Base-by-base conservation (phyloP, 2,329 filamentous ascomycete genomes). In the Monilinia aucupariae region DNA sequence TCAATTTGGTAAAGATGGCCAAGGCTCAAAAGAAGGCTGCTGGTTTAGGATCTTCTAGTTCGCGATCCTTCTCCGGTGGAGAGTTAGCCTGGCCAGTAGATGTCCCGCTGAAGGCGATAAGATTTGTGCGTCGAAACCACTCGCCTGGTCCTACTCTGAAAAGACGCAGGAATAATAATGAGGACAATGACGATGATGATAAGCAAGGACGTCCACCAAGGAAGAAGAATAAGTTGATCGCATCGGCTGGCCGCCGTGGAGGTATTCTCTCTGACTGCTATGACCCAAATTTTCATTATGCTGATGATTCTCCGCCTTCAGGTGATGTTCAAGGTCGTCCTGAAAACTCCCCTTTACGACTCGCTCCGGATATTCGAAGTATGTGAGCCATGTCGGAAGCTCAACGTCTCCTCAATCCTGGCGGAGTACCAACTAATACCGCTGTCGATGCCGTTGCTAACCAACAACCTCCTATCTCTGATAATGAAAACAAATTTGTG, bases 401-500 rank as follows among this genome's bases (percentile, higher is more conserved):
- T 22, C 13, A 25, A 4, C 27, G 20, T 3, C 10, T 34, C 9
- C 32, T 34, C 4, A n/a, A 4, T 13, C 27, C 12, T 9, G 27
- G 4, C 0, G 30, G 4, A 32, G 10, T 7, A 1, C 6, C 12
- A 45, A 7, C 4, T 6, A 17, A 15, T 25, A 2, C 15, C 27
- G 41, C 20, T 17, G 1, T 13, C 4, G n/a, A 0, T 15, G 0
- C 4, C 4, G 22, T 32, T 0, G 8, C n/a, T 1, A 8, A 30
- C 17, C 20, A 25, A 9, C 2, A 22, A 13, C 27, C 7, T 34
- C 27, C 27, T 34, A 2, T 7, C 13, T 22, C 39, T 9, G 13
- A 27, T 2, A 22, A 32, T 1, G 9, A 12, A 17, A n/a, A 25
- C 7, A 22, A 20, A 34, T 47, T n/a, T n/a, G n/a, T n/a, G n/a